A percentile compares a stretch with the other conserved stretches of the same genome.
Conservation (phyloP, 169 alveolate species). For the Plasmodium billcollinsi region DNA sequence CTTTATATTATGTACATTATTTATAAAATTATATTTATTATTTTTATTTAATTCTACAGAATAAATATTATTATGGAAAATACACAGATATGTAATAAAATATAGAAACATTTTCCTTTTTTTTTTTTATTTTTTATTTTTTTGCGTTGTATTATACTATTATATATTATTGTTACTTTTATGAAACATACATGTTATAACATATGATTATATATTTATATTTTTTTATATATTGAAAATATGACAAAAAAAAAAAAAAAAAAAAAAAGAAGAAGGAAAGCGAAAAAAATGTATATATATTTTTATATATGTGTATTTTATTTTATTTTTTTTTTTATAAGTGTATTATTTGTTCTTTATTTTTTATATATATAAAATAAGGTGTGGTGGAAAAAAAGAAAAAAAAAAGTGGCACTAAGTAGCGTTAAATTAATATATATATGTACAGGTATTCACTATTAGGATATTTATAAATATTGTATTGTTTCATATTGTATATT, state of each 20-base stretch:
- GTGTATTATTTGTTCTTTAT: no score
- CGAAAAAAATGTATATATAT: neutral
- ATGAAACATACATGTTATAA: neutral
- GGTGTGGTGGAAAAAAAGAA: no score
- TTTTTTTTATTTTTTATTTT: neutral
- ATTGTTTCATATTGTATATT: no score
- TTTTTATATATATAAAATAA: no score
- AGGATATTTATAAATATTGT: no score
- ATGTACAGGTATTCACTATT: no score
- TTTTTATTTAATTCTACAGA: conserved; percentile 36
- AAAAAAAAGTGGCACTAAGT: no score
- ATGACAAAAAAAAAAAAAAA: neutral
- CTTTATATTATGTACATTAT: conserved; percentile 14
- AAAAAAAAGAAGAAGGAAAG: neutral
- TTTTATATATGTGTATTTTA: neutral
- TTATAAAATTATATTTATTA: conserved; percentile 44
- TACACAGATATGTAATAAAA: conserved; percentile 1
- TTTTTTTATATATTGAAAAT: conserved; percentile 3
- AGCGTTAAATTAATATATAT: no score
- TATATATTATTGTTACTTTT: neutral
- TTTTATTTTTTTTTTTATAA: no score
- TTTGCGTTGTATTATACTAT: neutral
- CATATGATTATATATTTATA: neutral
- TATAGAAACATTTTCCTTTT: conserved; percentile 40
- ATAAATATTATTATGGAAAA: conserved; percentile 3